These are phyloP conservation scores for Sequoia sempervirens DNA, from an alignment of 75 land plant species.

Conservation along the genomic window DNA sequence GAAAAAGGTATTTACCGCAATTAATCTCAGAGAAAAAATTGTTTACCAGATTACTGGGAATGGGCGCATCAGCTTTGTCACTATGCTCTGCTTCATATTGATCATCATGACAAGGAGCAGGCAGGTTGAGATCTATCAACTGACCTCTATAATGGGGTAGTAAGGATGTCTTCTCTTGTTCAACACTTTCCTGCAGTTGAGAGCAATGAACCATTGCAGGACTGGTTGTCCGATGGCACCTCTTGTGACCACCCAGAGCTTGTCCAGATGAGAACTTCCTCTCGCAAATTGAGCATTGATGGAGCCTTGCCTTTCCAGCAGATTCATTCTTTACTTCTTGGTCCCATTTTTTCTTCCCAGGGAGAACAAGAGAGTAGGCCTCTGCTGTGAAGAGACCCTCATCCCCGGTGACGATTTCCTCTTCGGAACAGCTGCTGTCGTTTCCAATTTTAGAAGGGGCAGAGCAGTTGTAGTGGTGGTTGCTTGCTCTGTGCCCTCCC, in stretches of 20 bases:
- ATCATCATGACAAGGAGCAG: neutral
- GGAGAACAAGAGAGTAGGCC: neutral
- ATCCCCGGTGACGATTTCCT: neutral
- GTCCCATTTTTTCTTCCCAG: neutral
- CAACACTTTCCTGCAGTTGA: neutral
- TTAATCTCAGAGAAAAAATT: neutral
- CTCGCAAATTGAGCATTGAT: constrained; percentile 44
- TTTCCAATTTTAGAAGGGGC: neutral
- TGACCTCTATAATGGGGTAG: neutral
- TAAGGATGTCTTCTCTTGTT: neutral
- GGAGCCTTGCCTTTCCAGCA: constrained; percentile 9
- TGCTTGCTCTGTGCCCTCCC: constrained; percentile 26
- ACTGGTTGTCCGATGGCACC: constrained; percentile 38
- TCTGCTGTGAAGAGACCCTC: neutral
- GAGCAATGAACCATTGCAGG: neutral
- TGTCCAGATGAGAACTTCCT: constrained; percentile 42
- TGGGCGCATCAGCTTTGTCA: neutral
- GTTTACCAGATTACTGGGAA: neutral
- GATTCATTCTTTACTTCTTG: neutral
- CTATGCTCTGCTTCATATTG: neutral
- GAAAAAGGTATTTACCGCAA: neutral
- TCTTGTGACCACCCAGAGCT: constrained; percentile 61
- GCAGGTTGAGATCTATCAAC: constrained; percentile 3
- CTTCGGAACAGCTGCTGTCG: neutral
- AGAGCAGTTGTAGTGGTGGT: constrained; percentile 5